Conservation (phyloP, 2,329 filamentous ascomycete genomes). For the Aaosphaeria pasadenensis region DNA sequence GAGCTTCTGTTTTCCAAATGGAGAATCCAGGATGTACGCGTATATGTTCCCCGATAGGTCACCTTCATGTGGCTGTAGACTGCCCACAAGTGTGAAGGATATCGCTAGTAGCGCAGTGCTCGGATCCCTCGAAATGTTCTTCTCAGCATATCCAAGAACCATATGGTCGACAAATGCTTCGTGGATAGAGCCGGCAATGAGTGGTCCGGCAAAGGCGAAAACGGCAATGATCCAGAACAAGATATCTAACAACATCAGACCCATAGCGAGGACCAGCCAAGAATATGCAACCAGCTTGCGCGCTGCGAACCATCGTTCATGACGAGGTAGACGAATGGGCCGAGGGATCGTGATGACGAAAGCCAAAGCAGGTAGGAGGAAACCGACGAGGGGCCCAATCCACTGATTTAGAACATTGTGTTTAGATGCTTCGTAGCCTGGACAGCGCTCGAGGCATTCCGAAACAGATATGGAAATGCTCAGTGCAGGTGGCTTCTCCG, state of each 20-base stretch:
- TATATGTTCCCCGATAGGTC: not conserved
- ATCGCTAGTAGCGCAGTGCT: not conserved
- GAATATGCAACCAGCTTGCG: constrained; percentile 1
- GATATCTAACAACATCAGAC: constrained; percentile 18
- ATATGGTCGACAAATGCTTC: constrained; percentile 6
- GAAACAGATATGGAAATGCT: constrained; percentile 13
- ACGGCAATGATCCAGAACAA: constrained; percentile 5
- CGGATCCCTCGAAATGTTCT: not conserved
- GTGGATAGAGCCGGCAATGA: constrained; percentile 4
- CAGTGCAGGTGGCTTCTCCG: constrained; percentile 1
- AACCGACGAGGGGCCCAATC: constrained; percentile 34
- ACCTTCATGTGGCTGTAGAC: not conserved
- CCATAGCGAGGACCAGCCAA: constrained; percentile 9
- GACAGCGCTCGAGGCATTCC: constrained; percentile 26
- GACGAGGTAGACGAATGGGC: constrained; percentile 2
- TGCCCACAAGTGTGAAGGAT: not conserved
- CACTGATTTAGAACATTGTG: constrained; percentile 24
- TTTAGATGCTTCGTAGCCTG: constrained; percentile 31
- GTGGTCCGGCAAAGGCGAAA: constrained; percentile 3
- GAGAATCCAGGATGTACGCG: constrained; percentile 21
- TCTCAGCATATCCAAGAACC: constrained; percentile 1
- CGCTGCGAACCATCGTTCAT: constrained; percentile 8
- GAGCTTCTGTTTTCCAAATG: constrained; percentile 14
- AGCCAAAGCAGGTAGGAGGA: constrained; percentile 35
- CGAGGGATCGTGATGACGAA: constrained; percentile 38